phyloP scores from a whole-genome alignment of 225 moss, liverwort and hornwort genomes.

The Straminergon stramineum region DNA sequence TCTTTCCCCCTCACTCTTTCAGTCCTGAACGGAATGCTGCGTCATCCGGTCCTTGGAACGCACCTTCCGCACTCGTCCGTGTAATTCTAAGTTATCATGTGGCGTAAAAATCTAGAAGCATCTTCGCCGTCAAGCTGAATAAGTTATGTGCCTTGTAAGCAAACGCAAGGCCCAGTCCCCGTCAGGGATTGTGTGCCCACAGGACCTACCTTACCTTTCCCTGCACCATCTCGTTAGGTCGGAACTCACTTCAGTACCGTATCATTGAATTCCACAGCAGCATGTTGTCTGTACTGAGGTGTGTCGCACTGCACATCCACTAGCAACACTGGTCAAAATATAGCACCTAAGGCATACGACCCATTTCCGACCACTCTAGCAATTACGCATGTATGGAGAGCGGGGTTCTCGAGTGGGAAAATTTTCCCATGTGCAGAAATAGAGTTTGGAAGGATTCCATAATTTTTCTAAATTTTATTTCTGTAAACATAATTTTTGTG shows the following conservation, averaged over 20 bases:
- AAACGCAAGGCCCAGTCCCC: background rate
- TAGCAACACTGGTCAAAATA: background rate
- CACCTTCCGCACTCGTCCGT: background rate
- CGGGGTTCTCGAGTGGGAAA: too few species aligned
- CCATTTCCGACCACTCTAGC: too few species aligned
- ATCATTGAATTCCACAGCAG: background rate
- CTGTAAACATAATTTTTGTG: too few species aligned
- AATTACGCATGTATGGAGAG: too few species aligned
- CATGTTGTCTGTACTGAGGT: background rate
- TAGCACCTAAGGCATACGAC: too few species aligned
- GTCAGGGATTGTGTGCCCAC: background rate
- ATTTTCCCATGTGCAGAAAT: too few species aligned
- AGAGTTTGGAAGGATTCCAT: too few species aligned
- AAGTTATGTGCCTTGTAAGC: slow-evolving; percentile 3
- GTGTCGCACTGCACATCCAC: background rate
- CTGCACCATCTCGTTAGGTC: background rate
- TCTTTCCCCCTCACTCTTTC: background rate
- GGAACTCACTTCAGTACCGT: background rate
- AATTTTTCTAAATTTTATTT: too few species aligned
- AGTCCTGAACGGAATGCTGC: background rate
- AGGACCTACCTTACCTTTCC: background rate
- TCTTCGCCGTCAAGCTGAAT: background rate
- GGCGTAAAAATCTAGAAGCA: background rate
- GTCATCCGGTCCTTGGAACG: background rate
- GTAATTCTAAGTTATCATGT: background rate